Percentiles rank a stretch among this genome's conserved stretches.
Evolutionary conservation across 345 rosid species (phyloP).

Genomic region (Trapa incisa): DNA sequence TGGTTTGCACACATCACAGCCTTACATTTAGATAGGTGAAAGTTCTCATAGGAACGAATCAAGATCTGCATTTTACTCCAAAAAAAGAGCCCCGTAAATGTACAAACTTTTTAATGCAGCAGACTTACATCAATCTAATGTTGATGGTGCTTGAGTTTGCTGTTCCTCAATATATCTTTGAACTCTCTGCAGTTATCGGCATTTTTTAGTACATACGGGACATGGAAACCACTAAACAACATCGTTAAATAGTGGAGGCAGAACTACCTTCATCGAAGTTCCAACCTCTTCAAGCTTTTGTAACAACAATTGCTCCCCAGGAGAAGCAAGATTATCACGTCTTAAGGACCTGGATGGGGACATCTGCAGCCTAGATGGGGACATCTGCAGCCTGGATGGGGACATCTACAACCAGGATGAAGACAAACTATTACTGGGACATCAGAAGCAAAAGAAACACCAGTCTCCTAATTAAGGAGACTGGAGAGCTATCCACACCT

Average conservation of each 20-base stretch:
- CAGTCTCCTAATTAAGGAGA: background rate
- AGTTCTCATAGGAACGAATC: background rate
- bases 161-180: constrained; percentile 44
- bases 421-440: background rate
- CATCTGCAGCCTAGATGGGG: constrained; percentile 40
- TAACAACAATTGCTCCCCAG: constrained; percentile 32
- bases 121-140: constrained; percentile 22
- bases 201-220: constrained; percentile 4
- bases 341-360: constrained; percentile 31
- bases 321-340: constrained; percentile 20
- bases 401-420: constrained; percentile 25
- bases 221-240: background rate
- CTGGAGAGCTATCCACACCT: too few species aligned
- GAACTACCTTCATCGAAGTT: constrained; percentile 42
- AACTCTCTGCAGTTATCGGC: constrained; percentile 37
- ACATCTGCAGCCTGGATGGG: constrained; percentile 39
- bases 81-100: background rate
- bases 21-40: background rate
- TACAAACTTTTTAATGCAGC: background rate
- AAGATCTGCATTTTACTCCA: background rate
- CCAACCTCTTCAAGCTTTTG: constrained; percentile 60
- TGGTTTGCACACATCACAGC: background rate
- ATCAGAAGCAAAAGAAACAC: background rate
- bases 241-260: background rate
- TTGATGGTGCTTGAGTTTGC: constrained; percentile 24